Evolutionary conservation across 2,329 filamentous ascomycete species (phyloP).

Genomic region (Diatrype stigma): DNA sequence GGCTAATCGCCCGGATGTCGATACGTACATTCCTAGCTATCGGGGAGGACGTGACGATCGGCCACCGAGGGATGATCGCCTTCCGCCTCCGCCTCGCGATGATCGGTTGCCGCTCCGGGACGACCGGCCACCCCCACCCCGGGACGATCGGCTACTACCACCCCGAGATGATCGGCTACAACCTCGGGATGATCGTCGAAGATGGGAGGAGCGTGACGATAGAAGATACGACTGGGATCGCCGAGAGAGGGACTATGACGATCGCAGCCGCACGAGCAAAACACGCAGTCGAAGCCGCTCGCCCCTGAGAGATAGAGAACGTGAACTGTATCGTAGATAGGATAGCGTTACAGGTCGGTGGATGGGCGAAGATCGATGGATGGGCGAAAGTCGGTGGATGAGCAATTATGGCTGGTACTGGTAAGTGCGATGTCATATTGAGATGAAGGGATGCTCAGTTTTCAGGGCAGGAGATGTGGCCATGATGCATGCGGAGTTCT

Average conservation of each 20-base stretch:
- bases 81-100: slow-evolving; percentile 8
- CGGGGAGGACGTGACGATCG: slow-evolving; percentile 28
- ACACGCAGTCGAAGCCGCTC: slow-evolving; percentile 44
- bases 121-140: slow-evolving; percentile 21
- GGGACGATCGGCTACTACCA: no score
- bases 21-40: slow-evolving; percentile 50
- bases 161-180: no score
- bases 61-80: slow-evolving; percentile 32
- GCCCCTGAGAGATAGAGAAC: slow-evolving; percentile 39
- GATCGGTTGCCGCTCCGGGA: slow-evolving; percentile 14
- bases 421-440: no score
- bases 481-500: neutral
- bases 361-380: no score
- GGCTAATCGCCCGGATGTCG: slow-evolving; percentile 34
- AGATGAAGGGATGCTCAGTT: neutral
- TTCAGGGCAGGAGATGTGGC: neutral
- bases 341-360: neutral
- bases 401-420: no score
- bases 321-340: slow-evolving; percentile 49
- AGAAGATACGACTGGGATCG: slow-evolving; percentile 37
- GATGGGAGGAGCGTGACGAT: slow-evolving; percentile 33
- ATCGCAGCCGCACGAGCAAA: slow-evolving; percentile 34
- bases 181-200: slow-evolving; percentile 15
- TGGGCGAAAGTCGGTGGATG: neutral
- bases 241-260: slow-evolving; percentile 27